Evolutionary conservation across 371 early-diverging fungal species (phyloP), one percentile per base, ranked within the genome.

Genomic region (Mortierella sp.): DNA sequence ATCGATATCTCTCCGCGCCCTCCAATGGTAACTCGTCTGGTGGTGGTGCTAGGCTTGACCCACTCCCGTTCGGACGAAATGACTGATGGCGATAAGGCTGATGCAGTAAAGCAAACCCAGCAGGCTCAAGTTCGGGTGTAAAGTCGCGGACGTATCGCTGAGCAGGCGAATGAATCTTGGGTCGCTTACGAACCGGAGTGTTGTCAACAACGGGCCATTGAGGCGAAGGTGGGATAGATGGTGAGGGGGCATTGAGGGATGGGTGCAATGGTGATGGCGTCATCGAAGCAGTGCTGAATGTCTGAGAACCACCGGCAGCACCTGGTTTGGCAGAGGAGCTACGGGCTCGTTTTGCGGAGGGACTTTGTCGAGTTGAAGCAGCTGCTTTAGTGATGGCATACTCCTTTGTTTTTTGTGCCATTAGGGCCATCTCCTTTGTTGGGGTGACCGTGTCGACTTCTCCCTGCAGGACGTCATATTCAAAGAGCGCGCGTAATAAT

Each of bases 401-500:
- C 1, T 77, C 81, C 42, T 48, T 50, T 54, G 88, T 54, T 70
- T 72, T 80, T 19, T 81, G 74, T 4, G 82, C 79, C 24, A 76
- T 78, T 5, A 73, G 79, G 44, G 76, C 81, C 83, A 83, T 83
- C 45, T 83, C 83, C 54, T 83, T 83, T 24, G 88, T 83, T 3
- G 88, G 88, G 11, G 84, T 79, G 16, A 70, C 76, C 13, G 52
- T 76, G 54, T 87, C 84, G 3, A 57, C 57, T 57, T 70, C 50
- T 70, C 80, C 84, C 52, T 74, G 45, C 24, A 82, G 78, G 13
- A 93, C 92, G 75, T 95, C 92, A 75, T 95, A 93, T 38, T 95
- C 93, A 38, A 96, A 89, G 19, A 96, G 83, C 7, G 94, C 91
- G 11, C 90, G 89, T 38, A 96, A 83, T 19, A 89, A 82, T 0